Conservation (phyloP, 2,329 filamentous ascomycete genomes). For the Huntiella moniliformis region DNA sequence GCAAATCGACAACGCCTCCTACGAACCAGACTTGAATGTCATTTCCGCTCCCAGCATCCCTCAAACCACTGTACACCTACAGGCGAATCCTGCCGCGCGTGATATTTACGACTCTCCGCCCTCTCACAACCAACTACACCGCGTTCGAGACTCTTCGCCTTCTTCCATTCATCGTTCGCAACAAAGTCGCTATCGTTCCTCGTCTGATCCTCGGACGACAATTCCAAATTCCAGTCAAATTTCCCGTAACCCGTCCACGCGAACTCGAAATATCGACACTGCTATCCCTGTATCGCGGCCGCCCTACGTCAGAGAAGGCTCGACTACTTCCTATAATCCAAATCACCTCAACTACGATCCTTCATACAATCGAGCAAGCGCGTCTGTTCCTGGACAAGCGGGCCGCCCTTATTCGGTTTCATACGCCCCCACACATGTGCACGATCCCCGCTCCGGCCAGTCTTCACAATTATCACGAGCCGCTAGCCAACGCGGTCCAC, state of each 20-base stretch:
- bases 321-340: conserved; percentile 9
- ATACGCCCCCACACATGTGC: conserved; percentile 13
- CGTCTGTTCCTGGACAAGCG: conserved; percentile 7
- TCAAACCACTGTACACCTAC: conserved; percentile 14
- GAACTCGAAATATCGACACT: conserved; percentile 6
- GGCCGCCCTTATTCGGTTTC: conserved; percentile 9
- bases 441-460: conserved; percentile 20
- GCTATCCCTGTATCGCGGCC: conserved; percentile 4
- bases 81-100: not conserved
- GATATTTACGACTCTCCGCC: conserved; percentile 5
- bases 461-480: conserved; percentile 6
- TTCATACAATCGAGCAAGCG: conserved; percentile 8
- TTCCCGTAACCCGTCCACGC: conserved; percentile 11
- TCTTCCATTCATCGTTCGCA: conserved; percentile 5
- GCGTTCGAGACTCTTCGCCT: conserved; percentile 11
- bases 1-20: conserved; percentile 3
- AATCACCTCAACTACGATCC: conserved; percentile 8
- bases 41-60: conserved; percentile 9
- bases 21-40: not conserved
- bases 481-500: conserved; percentile 8
- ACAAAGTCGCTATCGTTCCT: conserved; percentile 10
- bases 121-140: conserved; percentile 10
- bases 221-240: conserved; percentile 1
- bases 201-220: conserved; percentile 9
- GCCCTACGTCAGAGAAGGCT: conserved; percentile 11